A percentile compares a stretch with the other conserved stretches of the same genome.
Conservation (phyloP, 257 asterid species). For the Lycium barbarum region DNA sequence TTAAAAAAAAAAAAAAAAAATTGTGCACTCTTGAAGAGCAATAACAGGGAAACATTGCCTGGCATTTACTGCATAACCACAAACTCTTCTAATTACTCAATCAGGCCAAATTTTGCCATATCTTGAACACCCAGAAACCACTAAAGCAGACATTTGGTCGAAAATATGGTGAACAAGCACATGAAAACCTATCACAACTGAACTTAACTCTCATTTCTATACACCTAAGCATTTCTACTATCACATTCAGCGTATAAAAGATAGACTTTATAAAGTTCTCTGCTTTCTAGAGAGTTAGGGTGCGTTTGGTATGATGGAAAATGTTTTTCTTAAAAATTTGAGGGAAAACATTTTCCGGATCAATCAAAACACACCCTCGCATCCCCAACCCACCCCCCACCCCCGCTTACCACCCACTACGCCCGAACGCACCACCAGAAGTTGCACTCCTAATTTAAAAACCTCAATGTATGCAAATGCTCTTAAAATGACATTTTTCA, state of each 20-base stretch:
- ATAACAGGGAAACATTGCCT: background rate
- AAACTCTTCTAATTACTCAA: background rate
- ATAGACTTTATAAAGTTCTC: background rate
- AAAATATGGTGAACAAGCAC: constrained; percentile 41
- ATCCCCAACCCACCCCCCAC: too few species aligned
- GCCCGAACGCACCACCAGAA: too few species aligned
- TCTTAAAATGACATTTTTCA: too few species aligned
- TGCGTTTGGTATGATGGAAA: too few species aligned
- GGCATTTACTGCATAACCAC: background rate
- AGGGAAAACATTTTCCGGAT: too few species aligned
- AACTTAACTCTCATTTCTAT: background rate
- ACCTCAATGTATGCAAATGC: too few species aligned
- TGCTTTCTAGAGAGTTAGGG: background rate
- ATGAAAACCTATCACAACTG: background rate
- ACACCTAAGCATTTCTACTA: background rate
- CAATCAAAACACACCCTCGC: too few species aligned
- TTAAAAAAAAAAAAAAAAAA: too few species aligned
- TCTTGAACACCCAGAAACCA: background rate
- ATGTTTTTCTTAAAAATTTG: too few species aligned
- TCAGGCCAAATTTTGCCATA: background rate
- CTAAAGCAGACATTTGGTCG: constrained; percentile 47
- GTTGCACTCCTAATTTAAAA: too few species aligned
- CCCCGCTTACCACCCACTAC: too few species aligned
- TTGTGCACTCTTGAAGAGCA: background rate
- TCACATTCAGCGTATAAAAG: background rate